These are phyloP conservation scores for Echinochloa phyllopogon DNA, from an alignment of 176 grass and related monocot genomes.

Conservation along the genomic window DNA sequence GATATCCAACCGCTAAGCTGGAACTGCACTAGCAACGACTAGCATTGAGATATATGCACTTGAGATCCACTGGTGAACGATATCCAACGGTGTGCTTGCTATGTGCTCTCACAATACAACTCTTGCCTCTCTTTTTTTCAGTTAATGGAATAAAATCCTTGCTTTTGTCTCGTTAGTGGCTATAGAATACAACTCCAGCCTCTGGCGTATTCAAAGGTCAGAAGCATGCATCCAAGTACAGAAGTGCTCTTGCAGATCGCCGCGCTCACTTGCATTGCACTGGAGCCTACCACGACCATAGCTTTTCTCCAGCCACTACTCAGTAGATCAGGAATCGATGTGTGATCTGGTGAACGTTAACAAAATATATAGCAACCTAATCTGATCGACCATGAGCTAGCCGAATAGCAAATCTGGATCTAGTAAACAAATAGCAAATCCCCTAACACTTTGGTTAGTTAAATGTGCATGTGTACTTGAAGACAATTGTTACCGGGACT, in stretches of 20 bases:
- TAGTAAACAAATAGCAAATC: neutral
- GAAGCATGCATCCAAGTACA: neutral
- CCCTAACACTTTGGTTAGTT: neutral
- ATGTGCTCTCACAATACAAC: neutral
- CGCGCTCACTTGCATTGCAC: neutral
- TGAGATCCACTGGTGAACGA: neutral
- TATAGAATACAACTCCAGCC: neutral
- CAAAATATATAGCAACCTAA: neutral
- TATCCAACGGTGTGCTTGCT: neutral
- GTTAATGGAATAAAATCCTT: too few relatives aligned
- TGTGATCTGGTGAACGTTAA: neutral
- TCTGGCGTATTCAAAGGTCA: neutral
- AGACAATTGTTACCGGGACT: neutral
- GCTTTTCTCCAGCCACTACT: neutral
- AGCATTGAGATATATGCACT: neutral
- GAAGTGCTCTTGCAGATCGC: neutral
- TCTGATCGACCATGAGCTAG: neutral
- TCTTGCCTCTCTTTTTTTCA: neutral
- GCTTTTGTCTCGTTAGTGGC: too few relatives aligned
- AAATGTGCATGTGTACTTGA: too few relatives aligned
- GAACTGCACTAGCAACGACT: neutral
- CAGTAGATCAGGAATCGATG: neutral
- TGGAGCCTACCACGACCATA: neutral
- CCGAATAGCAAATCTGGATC: neutral
- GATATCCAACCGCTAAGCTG: neutral